Conservation (phyloP, 495 filamentous ascomycete species). For the Aspergillus mulundensis region DNA sequence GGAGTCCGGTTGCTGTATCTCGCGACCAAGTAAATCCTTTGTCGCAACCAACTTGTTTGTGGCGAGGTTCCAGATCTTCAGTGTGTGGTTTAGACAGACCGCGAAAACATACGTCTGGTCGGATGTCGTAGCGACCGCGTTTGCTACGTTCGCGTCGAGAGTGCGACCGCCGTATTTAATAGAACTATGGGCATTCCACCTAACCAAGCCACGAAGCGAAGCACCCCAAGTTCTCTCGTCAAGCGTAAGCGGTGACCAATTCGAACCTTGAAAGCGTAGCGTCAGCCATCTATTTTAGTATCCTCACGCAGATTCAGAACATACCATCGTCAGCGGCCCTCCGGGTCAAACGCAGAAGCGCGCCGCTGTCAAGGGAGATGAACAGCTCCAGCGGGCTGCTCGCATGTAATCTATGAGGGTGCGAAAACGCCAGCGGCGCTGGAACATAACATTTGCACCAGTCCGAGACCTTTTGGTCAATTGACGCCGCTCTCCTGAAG, state of each 20-base stretch:
- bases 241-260: conserved; percentile 75
- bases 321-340: conserved; percentile 63
- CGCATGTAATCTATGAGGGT: conserved; percentile 76
- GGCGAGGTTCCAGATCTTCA: conserved; percentile 80
- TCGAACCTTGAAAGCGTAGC: conserved; percentile 38
- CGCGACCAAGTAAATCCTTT: conserved; percentile 63
- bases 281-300: conserved; percentile 1
- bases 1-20: conserved; percentile 52
- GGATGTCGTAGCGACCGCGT: conserved; percentile 60
- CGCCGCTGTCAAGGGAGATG: conserved; percentile 77
- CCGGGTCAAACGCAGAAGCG: conserved; percentile 67
- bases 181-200: conserved; percentile 62
- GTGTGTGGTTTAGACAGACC: conserved; percentile 76
- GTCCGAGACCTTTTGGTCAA: conserved; percentile 65
- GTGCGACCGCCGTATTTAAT: conserved; percentile 61
- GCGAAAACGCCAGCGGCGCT: conserved; percentile 68
- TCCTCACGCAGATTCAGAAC: background rate
- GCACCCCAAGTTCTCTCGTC: conserved; percentile 75
- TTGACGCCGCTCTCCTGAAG: conserved; percentile 62
- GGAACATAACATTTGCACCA: conserved; percentile 73
- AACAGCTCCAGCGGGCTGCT: conserved; percentile 68
- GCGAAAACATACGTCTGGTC: conserved; percentile 73
- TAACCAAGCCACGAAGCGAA: conserved; percentile 65
- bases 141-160: conserved; percentile 61
- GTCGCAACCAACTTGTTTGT: conserved; percentile 68